These are phyloP conservation scores for Cyclotella choctawhatcheeana DNA, from an alignment of 108 stramenopile species.

Conservation along the genomic window DNA sequence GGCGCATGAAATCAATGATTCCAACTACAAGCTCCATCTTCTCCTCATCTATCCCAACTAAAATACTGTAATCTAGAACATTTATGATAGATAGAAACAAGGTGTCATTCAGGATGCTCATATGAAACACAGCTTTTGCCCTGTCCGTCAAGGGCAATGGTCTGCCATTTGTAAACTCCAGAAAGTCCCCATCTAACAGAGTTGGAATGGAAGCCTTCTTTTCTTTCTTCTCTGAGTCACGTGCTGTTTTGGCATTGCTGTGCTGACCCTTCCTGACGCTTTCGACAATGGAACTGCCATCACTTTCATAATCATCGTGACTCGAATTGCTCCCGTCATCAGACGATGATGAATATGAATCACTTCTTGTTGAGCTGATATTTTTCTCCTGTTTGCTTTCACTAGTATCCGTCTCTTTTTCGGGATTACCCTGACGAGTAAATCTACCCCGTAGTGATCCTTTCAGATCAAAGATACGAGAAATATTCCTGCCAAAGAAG, in stretches of 20 bases:
- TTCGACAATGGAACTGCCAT: conserved; percentile 30
- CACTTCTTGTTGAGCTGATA: conserved; percentile 17
- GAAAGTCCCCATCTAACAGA: conserved; percentile 95
- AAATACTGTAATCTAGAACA: conserved; percentile 96
- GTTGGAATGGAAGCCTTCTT: conserved; percentile 53
- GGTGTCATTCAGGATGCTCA: conserved; percentile 95
- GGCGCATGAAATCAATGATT: conserved; percentile 98
- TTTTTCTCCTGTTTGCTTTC: conserved; percentile 6
- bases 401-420: conserved; percentile 38
- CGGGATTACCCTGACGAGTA: conserved; percentile 66
- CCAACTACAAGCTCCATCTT: conserved; percentile 94
- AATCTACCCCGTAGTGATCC: conserved; percentile 93
- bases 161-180: conserved; percentile 91
- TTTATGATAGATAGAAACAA: conserved; percentile 95
- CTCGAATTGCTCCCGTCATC: conserved; percentile 41
- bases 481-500: conserved; percentile 91
- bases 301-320: conserved; percentile 22
- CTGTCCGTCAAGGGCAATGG: conserved; percentile 94
- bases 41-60: conserved; percentile 95
- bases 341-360: conserved; percentile 48
- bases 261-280: conserved; percentile 11
- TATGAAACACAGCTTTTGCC: conserved; percentile 93
- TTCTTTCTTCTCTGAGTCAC: conserved; percentile 34
- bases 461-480: conserved; percentile 93
- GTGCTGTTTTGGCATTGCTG: neutral